Percentiles rank a stretch among this genome's conserved stretches.
These are phyloP conservation scores for Erythrobasidium hasegawianum DNA, from an alignment of 1,284 basidiomycete species.

Conservation along the genomic window DNA sequence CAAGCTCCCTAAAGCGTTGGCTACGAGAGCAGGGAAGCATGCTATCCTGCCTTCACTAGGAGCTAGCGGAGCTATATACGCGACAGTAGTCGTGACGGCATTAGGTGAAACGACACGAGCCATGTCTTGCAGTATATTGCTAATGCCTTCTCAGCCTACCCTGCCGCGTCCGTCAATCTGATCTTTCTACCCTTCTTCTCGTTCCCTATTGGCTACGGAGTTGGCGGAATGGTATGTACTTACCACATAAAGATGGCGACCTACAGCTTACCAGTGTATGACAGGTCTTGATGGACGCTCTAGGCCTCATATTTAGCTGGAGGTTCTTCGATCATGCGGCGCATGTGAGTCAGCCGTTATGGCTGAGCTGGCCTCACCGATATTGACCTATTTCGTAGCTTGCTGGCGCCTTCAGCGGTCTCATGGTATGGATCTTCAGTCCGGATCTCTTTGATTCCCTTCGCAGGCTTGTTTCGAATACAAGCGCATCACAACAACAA, in stretches of 20 bases:
- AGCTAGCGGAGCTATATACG: slow-evolving; percentile 32
- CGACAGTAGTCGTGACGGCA: slow-evolving; percentile 29
- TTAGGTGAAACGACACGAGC: slow-evolving; percentile 1
- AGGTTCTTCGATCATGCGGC: slow-evolving; percentile 32
- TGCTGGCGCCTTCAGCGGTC: slow-evolving; percentile 25
- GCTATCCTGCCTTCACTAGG: slow-evolving; percentile 27
- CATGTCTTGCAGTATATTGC: neutral
- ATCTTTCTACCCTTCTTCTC: slow-evolving; percentile 31
- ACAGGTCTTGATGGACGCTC: slow-evolving; percentile 19
- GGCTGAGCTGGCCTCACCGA: neutral
- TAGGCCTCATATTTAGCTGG: slow-evolving; percentile 23
- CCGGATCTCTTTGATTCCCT: slow-evolving; percentile 19
- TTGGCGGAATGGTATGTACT: slow-evolving; percentile 21
- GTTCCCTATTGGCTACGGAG: slow-evolving; percentile 23
- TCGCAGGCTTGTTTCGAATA: neutral
- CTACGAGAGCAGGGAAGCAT: slow-evolving; percentile 3
- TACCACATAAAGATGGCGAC: neutral
- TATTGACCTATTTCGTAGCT: slow-evolving; percentile 12
- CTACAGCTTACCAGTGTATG: neutral
- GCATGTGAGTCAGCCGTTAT: slow-evolving; percentile 29
- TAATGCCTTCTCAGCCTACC: slow-evolving; percentile 11
- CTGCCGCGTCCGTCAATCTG: slow-evolving; percentile 15
- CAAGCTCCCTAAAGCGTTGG: slow-evolving; percentile 15
- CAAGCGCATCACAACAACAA: slow-evolving; percentile 23
- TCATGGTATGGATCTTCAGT: slow-evolving; percentile 16